phyloP scores from a whole-genome alignment of 78 protist genomes.

The slime mould (Dictyostelium discoideum) region DNA sequence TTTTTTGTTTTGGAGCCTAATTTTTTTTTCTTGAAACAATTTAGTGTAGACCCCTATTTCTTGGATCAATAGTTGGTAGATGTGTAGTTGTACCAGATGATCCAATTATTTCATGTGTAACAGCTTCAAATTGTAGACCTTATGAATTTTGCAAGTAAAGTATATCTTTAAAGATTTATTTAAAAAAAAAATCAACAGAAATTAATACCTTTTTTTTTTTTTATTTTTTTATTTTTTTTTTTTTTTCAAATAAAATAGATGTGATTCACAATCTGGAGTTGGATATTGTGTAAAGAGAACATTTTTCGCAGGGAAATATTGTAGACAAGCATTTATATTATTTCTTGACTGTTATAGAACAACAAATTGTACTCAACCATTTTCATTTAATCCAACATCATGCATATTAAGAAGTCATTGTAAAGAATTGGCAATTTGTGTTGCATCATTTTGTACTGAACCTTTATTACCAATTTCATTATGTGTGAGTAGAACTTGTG shows the following conservation, averaged over 20 bases:
- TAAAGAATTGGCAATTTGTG: not conserved
- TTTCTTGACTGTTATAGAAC: not conserved
- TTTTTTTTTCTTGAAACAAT: not conserved
- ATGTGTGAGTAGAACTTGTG: not conserved
- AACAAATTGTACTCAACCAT: not conserved
- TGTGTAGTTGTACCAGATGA: not conserved
- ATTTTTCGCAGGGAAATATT: not conserved
- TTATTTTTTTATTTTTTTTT: not conserved
- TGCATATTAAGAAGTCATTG: slow-evolving; percentile 2
- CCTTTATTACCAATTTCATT: slow-evolving; percentile 5
- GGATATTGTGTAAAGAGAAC: slow-evolving; percentile 20
- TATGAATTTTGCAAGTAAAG: slow-evolving; percentile 33
- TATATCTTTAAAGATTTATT: not conserved
- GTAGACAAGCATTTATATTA: not conserved
- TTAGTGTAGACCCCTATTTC: not conserved
- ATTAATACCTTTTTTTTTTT: too few species aligned
- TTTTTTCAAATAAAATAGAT: not conserved
- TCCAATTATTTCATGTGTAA: not conserved
- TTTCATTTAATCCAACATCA: slow-evolving; percentile 3
- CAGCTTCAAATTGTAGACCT: not conserved
- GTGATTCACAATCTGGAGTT: slow-evolving; percentile 24
- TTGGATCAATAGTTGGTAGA: not conserved
- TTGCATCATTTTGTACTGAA: not conserved
- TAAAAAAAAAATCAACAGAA: too few species aligned
- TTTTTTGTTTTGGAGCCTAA: not conserved